phyloP scores from a whole-genome alignment of 2,329 filamentous ascomycete species.

The Arthrobotrys pseudoclavata region DNA sequence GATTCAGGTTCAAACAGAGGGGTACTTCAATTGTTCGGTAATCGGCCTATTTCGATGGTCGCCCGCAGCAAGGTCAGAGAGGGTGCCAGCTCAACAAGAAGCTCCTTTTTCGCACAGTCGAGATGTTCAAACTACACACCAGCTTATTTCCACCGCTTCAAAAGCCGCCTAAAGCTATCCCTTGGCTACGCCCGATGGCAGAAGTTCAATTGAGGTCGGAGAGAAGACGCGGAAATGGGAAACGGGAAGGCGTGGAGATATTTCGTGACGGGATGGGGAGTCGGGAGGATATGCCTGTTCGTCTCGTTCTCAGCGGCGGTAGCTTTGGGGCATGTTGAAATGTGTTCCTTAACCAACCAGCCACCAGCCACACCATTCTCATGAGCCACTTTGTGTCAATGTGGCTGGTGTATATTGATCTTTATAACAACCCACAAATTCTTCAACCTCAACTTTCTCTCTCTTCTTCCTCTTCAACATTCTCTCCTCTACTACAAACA shows the following conservation, averaged over 20 bases:
- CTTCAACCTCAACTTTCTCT: constrained; percentile 45
- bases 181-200: background rate
- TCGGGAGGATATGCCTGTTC: constrained; percentile 48
- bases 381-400: background rate
- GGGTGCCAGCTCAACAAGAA: constrained; percentile 48
- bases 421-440: constrained; percentile 33
- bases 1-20: background rate
- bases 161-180: constrained; percentile 28
- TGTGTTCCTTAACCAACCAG: constrained; percentile 56
- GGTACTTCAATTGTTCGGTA: constrained; percentile 40
- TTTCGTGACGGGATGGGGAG: constrained; percentile 42
- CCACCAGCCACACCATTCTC: constrained; percentile 20
- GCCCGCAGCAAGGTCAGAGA: constrained; percentile 12
- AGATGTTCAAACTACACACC: constrained; percentile 45
- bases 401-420: constrained; percentile 30
- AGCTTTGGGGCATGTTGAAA: constrained; percentile 56
- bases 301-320: constrained; percentile 33
- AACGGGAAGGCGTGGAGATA: constrained; percentile 4
- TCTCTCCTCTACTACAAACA: constrained; percentile 14
- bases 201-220: constrained; percentile 44
- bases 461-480: constrained; percentile 48
- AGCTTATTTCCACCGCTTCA: constrained; percentile 35
- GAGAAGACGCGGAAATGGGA: constrained; percentile 25
- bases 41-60: constrained; percentile 18
- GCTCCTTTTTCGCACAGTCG: constrained; percentile 45